phyloP scores from a whole-genome alignment of 805 yeast genomes.

The Wickerhamomyces hampshirensis region DNA sequence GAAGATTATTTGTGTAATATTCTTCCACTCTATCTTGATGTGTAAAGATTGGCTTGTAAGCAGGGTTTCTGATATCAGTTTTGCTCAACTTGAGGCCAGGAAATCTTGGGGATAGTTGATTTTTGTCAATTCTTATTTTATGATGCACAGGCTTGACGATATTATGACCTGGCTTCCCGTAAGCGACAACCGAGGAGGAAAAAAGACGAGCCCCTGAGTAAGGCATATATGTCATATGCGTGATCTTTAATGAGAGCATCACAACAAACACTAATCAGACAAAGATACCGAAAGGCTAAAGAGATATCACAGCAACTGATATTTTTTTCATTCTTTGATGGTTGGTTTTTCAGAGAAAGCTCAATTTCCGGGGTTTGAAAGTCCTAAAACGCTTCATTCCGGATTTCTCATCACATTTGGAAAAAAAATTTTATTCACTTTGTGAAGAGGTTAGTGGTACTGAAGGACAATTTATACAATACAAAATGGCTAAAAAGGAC shows the following conservation, averaged over 20 bases:
- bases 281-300: too few species aligned
- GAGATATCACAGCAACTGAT: too few species aligned
- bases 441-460: background rate
- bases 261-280: too few species aligned
- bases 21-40: conserved; percentile 76
- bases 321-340: too few species aligned
- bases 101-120: conserved; percentile 68
- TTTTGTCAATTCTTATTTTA: conserved; percentile 68
- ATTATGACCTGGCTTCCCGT: conserved; percentile 53
- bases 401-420: too few species aligned
- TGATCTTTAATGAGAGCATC: conserved; percentile 2
- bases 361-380: too few species aligned
- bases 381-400: background rate
- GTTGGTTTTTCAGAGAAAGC: too few species aligned
- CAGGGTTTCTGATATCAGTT: conserved; percentile 75
- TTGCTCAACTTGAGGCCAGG: conserved; percentile 61
- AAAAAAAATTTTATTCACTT: background rate
- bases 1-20: conserved; percentile 69
- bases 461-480: background rate
- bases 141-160: conserved; percentile 92
- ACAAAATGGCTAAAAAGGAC: conserved; percentile 41
- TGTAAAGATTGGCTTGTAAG: conserved; percentile 68
- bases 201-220: conserved; percentile 14
- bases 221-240: conserved; percentile 1
- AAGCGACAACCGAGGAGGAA: conserved; percentile 23